Conservation (phyloP, 2,329 filamentous ascomycete species). For the Proliferodiscus dingleyae region DNA sequence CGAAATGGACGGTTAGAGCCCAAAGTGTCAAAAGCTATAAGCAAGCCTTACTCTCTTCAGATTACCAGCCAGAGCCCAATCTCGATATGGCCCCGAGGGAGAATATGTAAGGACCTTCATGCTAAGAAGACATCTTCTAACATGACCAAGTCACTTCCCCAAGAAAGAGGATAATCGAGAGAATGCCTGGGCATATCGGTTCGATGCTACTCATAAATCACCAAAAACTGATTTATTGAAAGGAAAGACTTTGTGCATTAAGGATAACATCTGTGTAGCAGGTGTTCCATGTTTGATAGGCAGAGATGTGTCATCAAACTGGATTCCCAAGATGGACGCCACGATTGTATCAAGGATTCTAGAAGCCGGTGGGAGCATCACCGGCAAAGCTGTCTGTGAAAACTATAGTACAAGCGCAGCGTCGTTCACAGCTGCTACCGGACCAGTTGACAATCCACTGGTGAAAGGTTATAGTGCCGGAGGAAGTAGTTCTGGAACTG, state of each 20-base stretch:
- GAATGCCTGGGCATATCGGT: conserved; percentile 18
- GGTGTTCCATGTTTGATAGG: conserved; percentile 49
- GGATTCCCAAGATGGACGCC: conserved; percentile 48
- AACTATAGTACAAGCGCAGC: conserved; percentile 47
- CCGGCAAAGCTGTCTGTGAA: conserved; percentile 49
- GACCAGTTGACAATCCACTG: conserved; percentile 43
- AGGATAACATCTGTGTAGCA: conserved; percentile 51
- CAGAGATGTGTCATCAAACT: conserved; percentile 44
- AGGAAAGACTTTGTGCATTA: conserved; percentile 46
- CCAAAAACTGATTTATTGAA: conserved; percentile 25
- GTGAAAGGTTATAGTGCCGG: conserved; percentile 42
- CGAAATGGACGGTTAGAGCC: conserved; percentile 17
- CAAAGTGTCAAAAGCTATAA: background rate
- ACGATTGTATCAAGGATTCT: conserved; percentile 47
- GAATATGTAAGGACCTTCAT: conserved; percentile 12
- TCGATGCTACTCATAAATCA: conserved; percentile 14
- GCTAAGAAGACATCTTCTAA: background rate
- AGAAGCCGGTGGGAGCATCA: conserved; percentile 45
- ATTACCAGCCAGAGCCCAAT: conserved; percentile 20
- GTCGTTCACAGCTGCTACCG: conserved; percentile 43
- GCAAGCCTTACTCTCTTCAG: background rate
- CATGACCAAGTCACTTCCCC: conserved; percentile 10
- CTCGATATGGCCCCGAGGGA: conserved; percentile 10
- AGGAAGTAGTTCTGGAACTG: conserved; percentile 45
- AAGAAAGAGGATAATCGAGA: conserved; percentile 16